phyloP scores from a whole-genome alignment of 345 rosid genomes.

The Bretschneidera sinensis region DNA sequence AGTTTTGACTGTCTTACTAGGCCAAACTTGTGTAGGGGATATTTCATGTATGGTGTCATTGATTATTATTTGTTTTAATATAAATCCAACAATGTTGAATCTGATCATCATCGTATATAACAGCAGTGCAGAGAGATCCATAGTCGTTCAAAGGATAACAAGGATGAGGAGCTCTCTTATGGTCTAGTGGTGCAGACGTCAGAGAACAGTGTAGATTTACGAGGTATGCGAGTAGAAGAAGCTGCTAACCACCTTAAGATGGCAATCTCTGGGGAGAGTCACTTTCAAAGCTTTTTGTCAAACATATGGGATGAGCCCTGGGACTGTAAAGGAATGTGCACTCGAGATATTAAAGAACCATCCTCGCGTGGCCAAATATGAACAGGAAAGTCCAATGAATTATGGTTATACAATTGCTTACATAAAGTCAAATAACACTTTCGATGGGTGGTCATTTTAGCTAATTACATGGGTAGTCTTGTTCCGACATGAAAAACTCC shows the following conservation, averaged over 20 bases:
- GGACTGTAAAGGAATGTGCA: conserved; percentile 65
- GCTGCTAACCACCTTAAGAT: conserved; percentile 60
- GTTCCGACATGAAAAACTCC: not conserved
- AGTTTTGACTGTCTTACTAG: too few species aligned
- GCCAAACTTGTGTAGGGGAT: too few species aligned
- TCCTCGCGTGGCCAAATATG: conserved; percentile 55
- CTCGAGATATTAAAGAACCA: conserved; percentile 51
- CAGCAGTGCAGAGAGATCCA: conserved; percentile 30
- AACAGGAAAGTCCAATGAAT: conserved; percentile 71
- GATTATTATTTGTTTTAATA: too few species aligned
- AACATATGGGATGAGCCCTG: conserved; percentile 86
- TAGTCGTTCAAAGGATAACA: conserved; percentile 15
- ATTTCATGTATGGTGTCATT: not conserved
- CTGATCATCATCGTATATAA: conserved; percentile 7
- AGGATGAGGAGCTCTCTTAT: conserved; percentile 28
- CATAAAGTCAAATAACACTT: conserved; percentile 40
- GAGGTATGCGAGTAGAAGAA: conserved; percentile 80
- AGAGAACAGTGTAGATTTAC: conserved; percentile 74
- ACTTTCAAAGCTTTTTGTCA: conserved; percentile 49
- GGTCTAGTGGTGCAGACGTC: conserved; percentile 57
- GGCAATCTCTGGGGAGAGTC: conserved; percentile 51
- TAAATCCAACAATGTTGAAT: conserved; percentile 2
- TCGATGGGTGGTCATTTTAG: too few species aligned
- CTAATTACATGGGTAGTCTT: not conserved
- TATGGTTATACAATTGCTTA: conserved; percentile 89